Percentiles rank a stretch among this genome's conserved stretches.
These are phyloP conservation scores for Odonthalia washingtoniensis DNA, from an alignment of 31 red algal species.

Conservation along the genomic window DNA sequence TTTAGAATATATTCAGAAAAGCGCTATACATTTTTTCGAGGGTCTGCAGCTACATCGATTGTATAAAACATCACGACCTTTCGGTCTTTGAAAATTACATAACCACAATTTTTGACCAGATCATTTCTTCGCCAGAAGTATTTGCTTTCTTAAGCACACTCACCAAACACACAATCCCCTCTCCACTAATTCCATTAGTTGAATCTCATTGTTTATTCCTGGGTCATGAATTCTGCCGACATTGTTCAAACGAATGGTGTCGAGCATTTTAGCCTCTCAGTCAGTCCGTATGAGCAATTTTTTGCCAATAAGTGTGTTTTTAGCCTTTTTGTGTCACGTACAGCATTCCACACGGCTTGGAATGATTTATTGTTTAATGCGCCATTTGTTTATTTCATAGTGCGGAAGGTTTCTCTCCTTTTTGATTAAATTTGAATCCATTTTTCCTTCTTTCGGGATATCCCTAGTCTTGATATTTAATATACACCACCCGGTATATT, in stretches of 20 bases:
- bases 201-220: constrained; percentile 4
- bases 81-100: constrained; percentile 20
- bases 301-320: neutral
- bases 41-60: constrained; percentile 15
- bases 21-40: neutral
- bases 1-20: neutral
- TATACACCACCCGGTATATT: no score
- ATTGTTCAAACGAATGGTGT: constrained; percentile 14
- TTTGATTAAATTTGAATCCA: no score
- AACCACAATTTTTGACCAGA: constrained; percentile 17
- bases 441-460: no score
- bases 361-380: neutral
- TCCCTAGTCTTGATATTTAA: no score
- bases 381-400: neutral
- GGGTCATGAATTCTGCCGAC: neutral
- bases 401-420: no score
- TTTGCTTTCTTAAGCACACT: neutral
- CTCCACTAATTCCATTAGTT: neutral
- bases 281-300: neutral
- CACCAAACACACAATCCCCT: constrained; percentile 2
- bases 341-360: neutral
- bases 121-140: no score
- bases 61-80: constrained; percentile 22
- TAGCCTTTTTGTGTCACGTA: constrained; percentile 16
- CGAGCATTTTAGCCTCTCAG: constrained; percentile 23